A percentile compares a stretch with the other conserved stretches of the same genome.
Conservation (phyloP, 192 early-diverging fungal species). For the Spizellomyces punctatus region DNA sequence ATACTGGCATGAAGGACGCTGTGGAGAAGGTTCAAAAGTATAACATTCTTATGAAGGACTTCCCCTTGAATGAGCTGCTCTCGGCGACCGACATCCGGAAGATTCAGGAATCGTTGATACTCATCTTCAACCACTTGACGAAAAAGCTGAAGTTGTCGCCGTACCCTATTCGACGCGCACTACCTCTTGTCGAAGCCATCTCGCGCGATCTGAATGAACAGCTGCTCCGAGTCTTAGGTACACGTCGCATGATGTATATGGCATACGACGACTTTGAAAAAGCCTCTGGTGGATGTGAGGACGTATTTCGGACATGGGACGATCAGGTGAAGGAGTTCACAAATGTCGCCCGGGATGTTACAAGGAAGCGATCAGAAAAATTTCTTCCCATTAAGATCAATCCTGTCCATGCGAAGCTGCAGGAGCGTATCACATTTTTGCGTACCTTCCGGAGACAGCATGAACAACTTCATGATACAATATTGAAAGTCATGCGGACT, state of each 20-base stretch:
- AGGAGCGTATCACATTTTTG: conserved; percentile 91
- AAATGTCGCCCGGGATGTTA: conserved; percentile 91
- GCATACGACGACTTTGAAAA: conserved; percentile 90
- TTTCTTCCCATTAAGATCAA: conserved; percentile 95
- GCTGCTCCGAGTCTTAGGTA: conserved; percentile 82
- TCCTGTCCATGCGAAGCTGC: conserved; percentile 85
- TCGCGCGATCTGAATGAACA: conserved; percentile 94
- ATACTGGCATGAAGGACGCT: conserved; percentile 96
- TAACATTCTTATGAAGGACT: conserved; percentile 99
- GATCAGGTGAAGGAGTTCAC: conserved; percentile 94
- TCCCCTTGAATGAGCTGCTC: conserved; percentile 95
- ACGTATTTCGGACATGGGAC: conserved; percentile 93
- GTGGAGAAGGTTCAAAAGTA: conserved; percentile 90
- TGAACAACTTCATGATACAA: conserved; percentile 96
- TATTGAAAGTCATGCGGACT: conserved; percentile 86
- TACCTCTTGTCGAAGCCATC: conserved; percentile 93
- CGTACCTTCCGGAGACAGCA: conserved; percentile 93
- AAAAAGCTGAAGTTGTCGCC: conserved; percentile 93
- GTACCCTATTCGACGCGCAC: conserved; percentile 77
- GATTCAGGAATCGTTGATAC: conserved; percentile 70
- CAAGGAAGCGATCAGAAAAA: conserved; percentile 89
- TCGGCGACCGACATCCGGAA: conserved; percentile 91
- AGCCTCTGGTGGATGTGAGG: conserved; percentile 78
- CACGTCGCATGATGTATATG: conserved; percentile 91
- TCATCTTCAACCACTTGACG: conserved; percentile 94